Conservation (phyloP, 2,329 filamentous ascomycete genomes). For the Aspergillus texensis region DNA sequence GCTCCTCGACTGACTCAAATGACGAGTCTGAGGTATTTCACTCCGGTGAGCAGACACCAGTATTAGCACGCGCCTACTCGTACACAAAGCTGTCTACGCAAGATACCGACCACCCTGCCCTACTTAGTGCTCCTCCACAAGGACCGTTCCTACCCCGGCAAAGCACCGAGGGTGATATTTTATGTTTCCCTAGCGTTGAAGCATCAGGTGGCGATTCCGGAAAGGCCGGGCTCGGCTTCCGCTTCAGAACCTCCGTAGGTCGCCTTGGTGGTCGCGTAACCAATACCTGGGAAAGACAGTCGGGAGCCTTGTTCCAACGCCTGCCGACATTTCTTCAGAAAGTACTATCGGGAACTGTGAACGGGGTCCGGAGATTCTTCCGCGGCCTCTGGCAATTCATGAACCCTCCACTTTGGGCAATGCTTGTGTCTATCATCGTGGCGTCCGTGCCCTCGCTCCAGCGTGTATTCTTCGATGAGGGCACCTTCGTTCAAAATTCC, state of each 20-base stretch:
- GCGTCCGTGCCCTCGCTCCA: slow-evolving; percentile 85
- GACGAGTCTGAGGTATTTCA: slow-evolving; percentile 28
- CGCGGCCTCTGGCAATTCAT: slow-evolving; percentile 86
- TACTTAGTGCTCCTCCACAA: slow-evolving; percentile 35
- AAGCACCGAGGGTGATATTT: slow-evolving; percentile 57
- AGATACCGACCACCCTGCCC: slow-evolving; percentile 22
- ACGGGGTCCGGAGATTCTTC: slow-evolving; percentile 55
- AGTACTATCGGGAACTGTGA: slow-evolving; percentile 46
- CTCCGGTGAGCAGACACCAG: slow-evolving; percentile 46
- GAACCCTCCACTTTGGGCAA: slow-evolving; percentile 98
- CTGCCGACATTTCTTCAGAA: slow-evolving; percentile 59
- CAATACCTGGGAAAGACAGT: slow-evolving; percentile 25
- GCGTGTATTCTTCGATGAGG: slow-evolving; percentile 81
- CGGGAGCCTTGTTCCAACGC: slow-evolving; percentile 44
- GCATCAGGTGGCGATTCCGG: slow-evolving; percentile 29
- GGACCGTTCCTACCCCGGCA: slow-evolving; percentile 42
- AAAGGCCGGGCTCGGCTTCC: slow-evolving; percentile 33
- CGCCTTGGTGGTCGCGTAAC: slow-evolving; percentile 23
- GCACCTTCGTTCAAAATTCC: slow-evolving; percentile 89
- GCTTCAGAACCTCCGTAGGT: slow-evolving; percentile 27
- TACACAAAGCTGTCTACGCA: slow-evolving; percentile 37
- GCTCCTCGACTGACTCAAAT: slow-evolving; percentile 14
- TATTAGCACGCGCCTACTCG: slow-evolving; percentile 35
- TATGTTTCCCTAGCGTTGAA: slow-evolving; percentile 57
- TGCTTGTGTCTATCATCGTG: slow-evolving; percentile 87